These are phyloP conservation scores for Lenwebbia sp. DNA, from an alignment of 345 rosid genomes.

Conservation along the genomic window DNA sequence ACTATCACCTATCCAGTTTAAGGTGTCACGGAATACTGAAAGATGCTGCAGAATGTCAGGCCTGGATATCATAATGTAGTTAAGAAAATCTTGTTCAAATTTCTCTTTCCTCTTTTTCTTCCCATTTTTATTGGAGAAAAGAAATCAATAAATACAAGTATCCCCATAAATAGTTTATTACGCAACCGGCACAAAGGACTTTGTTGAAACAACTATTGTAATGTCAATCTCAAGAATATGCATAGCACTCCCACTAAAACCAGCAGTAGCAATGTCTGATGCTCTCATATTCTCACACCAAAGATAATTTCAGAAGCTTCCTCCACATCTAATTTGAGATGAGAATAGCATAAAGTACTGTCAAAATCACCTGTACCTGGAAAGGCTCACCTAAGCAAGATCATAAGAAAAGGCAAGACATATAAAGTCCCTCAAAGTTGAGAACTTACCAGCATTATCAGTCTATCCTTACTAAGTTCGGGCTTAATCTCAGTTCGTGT, in stretches of 20 bases:
- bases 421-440: neutral
- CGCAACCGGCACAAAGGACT: neutral
- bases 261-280: neutral
- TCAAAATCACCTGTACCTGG: neutral
- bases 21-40: neutral
- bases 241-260: neutral
- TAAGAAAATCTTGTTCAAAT: neutral
- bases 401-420: neutral
- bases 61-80: neutral
- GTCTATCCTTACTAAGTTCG: conserved; percentile 16
- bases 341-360: neutral
- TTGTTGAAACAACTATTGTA: neutral
- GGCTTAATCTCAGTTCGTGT: neutral
- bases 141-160: neutral
- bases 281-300: neutral
- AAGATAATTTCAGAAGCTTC: neutral
- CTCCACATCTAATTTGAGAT: neutral
- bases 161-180: neutral
- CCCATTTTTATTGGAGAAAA: neutral
- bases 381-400: neutral
- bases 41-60: neutral
- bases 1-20: neutral
- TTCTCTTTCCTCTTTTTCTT: neutral
- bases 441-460: conserved; percentile 31
- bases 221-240: neutral